Percentiles rank a stretch among this genome's conserved stretches.
Conservation (phyloP, 257 asterid genomes). For the Catharanthus roseus region DNA sequence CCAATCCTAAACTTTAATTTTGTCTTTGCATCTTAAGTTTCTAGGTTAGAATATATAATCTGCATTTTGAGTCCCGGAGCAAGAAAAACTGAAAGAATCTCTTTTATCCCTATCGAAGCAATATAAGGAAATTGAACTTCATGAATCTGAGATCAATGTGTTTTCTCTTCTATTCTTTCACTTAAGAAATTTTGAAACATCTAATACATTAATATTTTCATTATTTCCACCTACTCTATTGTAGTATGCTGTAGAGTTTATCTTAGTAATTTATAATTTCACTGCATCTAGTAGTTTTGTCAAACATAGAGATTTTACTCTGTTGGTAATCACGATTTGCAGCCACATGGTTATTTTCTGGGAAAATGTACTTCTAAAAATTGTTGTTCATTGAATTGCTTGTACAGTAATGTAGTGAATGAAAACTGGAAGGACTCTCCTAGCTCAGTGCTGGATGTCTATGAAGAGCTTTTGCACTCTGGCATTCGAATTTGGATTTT, state of each 20-base stretch:
- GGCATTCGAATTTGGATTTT: slow-evolving; percentile 92
- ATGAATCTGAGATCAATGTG: neutral
- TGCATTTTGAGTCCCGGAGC: neutral
- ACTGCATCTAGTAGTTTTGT: neutral
- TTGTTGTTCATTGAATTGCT: neutral
- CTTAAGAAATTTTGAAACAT: neutral
- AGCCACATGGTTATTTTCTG: neutral
- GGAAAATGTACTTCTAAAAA: neutral
- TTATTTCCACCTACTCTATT: neutral
- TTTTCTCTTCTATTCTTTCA: neutral
- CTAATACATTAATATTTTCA: neutral
- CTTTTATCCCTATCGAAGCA: neutral
- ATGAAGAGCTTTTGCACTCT: slow-evolving; percentile 59
- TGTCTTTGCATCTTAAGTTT: neutral
- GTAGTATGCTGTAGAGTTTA: neutral
- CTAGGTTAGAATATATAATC: neutral
- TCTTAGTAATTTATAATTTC: neutral
- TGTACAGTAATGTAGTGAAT: slow-evolving; percentile 50
- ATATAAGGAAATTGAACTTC: neutral
- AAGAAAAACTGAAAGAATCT: neutral
- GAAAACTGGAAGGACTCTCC: slow-evolving; percentile 78
- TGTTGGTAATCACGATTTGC: neutral
- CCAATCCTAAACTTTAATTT: neutral
- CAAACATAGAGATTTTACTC: neutral
- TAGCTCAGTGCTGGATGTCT: slow-evolving; percentile 57